These are phyloP conservation scores for Eucalyptus pauciflora DNA, from an alignment of 345 rosid genomes.

Conservation along the genomic window DNA sequence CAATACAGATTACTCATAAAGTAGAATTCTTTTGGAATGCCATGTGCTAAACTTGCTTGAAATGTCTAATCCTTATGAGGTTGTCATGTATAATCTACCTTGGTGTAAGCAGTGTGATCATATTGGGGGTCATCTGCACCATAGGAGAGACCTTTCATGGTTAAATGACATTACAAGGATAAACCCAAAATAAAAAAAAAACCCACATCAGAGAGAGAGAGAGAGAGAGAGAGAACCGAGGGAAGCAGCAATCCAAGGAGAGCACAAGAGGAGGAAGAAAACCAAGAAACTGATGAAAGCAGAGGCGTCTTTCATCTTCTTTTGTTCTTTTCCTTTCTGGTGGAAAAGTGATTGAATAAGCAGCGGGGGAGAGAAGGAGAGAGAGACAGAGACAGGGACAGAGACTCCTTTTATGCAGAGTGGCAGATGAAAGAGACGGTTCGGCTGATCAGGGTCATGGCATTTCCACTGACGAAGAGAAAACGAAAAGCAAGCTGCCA, in stretches of 20 bases:
- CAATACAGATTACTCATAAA: background rate
- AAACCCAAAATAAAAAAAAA: background rate
- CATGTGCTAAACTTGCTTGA: background rate
- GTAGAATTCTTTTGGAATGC: background rate
- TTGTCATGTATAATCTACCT: conserved; percentile 23
- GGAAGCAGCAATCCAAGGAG: conserved; percentile 12
- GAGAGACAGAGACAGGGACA: background rate
- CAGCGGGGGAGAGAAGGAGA: background rate
- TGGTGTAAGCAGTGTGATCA: conserved; percentile 58
- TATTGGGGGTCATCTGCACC: conserved; percentile 46
- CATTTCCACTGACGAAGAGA: background rate
- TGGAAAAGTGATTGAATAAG: background rate
- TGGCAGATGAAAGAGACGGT: background rate
- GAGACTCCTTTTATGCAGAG: background rate
- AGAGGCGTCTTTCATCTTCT: background rate
- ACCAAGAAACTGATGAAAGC: background rate
- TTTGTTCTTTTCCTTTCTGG: background rate
- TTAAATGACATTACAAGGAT: background rate
- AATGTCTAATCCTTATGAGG: background rate
- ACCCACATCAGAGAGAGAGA: background rate
- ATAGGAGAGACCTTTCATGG: background rate
- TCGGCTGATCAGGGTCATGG: background rate
- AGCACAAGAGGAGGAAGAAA: conserved; percentile 6
- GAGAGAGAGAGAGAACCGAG: conserved; percentile 23
- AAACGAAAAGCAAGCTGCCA: background rate